Evolutionary conservation across 192 early-diverging fungal species (phyloP), one percentile per base, ranked within the genome.

Genomic region (Coemansia sp.): DNA sequence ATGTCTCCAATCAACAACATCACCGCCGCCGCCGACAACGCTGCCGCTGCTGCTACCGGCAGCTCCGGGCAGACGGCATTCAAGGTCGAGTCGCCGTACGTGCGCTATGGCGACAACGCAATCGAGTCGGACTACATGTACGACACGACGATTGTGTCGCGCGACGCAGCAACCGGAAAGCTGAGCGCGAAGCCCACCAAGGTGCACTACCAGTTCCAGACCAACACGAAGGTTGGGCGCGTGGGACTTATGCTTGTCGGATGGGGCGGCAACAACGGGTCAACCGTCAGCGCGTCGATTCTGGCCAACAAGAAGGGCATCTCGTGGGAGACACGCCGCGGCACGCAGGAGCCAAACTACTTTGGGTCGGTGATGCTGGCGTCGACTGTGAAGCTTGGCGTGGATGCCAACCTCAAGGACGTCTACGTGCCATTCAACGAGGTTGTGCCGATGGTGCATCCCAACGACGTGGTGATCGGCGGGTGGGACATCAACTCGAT

Each of bases 261-360:
- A 39, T 96, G 94, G 94, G 97, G 95, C 72, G 97, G 97, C 72
- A 99, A 99, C 93, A 99, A 99, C 85, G 97, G 97, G 63, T 93
- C 95, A 62, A 99, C 97, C 63, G 75, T 99, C 65, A 98, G 96
- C 48, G 97, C 97, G 8, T 92, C 94, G 78, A 94, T 98, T 83
- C 84, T 96, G 61, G 96, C 97, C 69, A 97, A 99, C 91, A 91
- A 89, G 81, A 75, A 85, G 68, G 88, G 92, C 62, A 85, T 96
- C 64, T 85, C 86, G 63, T 99, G 95, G 96, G 87, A 86, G 81
- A 98, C 96, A 64, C 97, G 95, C 86, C 88, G 91, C 64, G 97
- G 97, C 69, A 81, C 90, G 50, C 94, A 99, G 85, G 63, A 76
- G 37, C 88, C 96, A 80, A 99, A 97, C 91, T 99, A 98, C 89